phyloP scores from a whole-genome alignment of 2,329 filamentous ascomycete genomes.

The Fusarium armeniacum region DNA sequence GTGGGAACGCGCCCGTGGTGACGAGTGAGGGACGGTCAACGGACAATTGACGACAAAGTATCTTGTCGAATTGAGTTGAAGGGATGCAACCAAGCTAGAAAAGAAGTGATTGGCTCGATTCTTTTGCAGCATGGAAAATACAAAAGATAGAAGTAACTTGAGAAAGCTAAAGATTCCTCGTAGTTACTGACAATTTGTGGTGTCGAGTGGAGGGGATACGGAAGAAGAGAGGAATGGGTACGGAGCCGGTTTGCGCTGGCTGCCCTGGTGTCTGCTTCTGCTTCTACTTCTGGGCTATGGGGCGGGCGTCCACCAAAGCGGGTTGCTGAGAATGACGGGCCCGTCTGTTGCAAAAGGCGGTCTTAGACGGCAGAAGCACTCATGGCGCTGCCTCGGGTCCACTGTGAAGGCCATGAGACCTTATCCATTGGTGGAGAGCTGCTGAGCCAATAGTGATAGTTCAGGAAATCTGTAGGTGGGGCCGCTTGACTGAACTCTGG shows the following conservation, averaged over 20 bases:
- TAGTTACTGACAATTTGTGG: slow-evolving; percentile 17
- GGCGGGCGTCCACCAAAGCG: slow-evolving; percentile 46
- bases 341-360: slow-evolving; percentile 46
- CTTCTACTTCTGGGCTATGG: slow-evolving; percentile 16
- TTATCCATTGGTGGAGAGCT: slow-evolving; percentile 29
- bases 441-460: slow-evolving; percentile 18
- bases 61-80: slow-evolving; percentile 10
- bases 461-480: slow-evolving; percentile 38
- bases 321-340: slow-evolving; percentile 52
- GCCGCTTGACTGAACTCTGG: slow-evolving; percentile 26
- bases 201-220: slow-evolving; percentile 29
- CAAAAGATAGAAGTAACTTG: slow-evolving; percentile 7
- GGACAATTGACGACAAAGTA: slow-evolving; percentile 17
- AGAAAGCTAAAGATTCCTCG: slow-evolving; percentile 17
- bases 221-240: slow-evolving; percentile 38
- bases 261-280: slow-evolving; percentile 21
- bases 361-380: slow-evolving; percentile 51
- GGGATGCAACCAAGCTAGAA: slow-evolving; percentile 6
- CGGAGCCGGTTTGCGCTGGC: slow-evolving; percentile 48
- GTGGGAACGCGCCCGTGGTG: slow-evolving; percentile 42
- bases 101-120: slow-evolving; percentile 25
- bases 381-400: slow-evolving; percentile 37
- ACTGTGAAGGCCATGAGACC: slow-evolving; percentile 8
- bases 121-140: slow-evolving; percentile 31
- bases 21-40: slow-evolving; percentile 36